A percentile compares a stretch with the other conserved stretches of the same genome.
Evolutionary conservation across 1,284 basidiomycete genomes (phyloP).

Genomic region (Entoloma clypeatum): DNA sequence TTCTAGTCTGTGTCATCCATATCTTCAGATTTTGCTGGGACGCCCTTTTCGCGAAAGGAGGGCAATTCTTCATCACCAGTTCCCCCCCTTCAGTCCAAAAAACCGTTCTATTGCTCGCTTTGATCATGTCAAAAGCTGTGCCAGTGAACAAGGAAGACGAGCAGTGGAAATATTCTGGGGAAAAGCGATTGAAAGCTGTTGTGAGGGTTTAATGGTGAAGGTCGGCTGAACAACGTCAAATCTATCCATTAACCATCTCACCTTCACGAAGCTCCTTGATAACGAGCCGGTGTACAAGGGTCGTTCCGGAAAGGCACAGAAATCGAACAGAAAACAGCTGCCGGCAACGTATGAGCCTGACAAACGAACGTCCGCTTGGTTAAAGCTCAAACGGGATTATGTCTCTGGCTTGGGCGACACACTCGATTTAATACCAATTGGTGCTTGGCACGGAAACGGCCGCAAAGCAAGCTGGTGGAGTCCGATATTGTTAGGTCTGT

Average conservation of each 20-base stretch:
- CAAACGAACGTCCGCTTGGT: conserved; percentile 73
- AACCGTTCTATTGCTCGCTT: conserved; percentile 60
- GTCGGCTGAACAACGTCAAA: conserved; percentile 35
- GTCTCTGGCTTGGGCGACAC: conserved; percentile 61
- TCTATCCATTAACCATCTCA: background rate
- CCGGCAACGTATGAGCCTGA: conserved; percentile 91
- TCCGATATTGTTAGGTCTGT: conserved; percentile 81
- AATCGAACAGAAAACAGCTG: conserved; percentile 62
- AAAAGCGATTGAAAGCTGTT: conserved; percentile 74
- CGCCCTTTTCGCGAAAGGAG: conserved; percentile 75
- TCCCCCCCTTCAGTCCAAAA: conserved; percentile 51
- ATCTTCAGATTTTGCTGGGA: conserved; percentile 60
- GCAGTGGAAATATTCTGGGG: conserved; percentile 79
- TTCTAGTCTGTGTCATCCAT: background rate
- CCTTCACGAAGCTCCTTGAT: conserved; percentile 51
- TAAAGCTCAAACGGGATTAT: conserved; percentile 85
- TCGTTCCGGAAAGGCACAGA: conserved; percentile 29
- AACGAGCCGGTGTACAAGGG: conserved; percentile 41
- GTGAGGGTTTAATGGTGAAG: conserved; percentile 95
- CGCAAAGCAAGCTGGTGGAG: conserved; percentile 93
- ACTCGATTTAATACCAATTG: conserved; percentile 70
- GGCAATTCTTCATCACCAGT: conserved; percentile 53
- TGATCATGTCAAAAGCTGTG: conserved; percentile 74
- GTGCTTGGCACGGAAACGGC: conserved; percentile 92
- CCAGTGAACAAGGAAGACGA: conserved; percentile 62